These are phyloP conservation scores for Penicillium sp. DNA, from an alignment of 2,329 filamentous ascomycete species.

Conservation along the genomic window DNA sequence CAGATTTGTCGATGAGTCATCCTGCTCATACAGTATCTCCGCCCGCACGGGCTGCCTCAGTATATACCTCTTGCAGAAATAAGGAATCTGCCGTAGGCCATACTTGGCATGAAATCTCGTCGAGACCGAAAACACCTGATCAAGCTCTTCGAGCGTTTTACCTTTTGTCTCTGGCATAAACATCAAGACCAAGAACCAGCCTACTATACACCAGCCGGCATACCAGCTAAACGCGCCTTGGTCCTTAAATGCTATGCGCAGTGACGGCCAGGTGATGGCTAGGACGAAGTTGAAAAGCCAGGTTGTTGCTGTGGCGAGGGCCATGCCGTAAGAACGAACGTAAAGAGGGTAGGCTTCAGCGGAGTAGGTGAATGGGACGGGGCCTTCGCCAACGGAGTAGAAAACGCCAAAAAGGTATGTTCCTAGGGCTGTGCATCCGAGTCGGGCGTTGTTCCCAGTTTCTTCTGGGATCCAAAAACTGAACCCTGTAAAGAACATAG, in stretches of 20 bases:
- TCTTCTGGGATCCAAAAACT: constrained; percentile 56
- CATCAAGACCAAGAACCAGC: constrained; percentile 51
- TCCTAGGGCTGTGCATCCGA: constrained; percentile 49
- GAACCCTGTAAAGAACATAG: constrained; percentile 58
- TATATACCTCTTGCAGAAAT: constrained; percentile 42
- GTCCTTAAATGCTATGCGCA: constrained; percentile 53
- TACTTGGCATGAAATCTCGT: constrained; percentile 50
- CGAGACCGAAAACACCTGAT: constrained; percentile 60
- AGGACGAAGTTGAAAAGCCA: constrained; percentile 64
- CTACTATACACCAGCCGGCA: constrained; percentile 48
- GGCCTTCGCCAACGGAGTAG: constrained; percentile 64
- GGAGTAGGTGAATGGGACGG: constrained; percentile 70
- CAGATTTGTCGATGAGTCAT: constrained; percentile 27
- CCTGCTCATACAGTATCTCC: constrained; percentile 42
- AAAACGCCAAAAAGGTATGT: constrained; percentile 51
- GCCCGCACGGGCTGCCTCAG: constrained; percentile 46
- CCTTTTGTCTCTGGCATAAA: constrained; percentile 49
- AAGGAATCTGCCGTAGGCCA: constrained; percentile 44
- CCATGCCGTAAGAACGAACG: constrained; percentile 66
- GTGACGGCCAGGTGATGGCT: constrained; percentile 58
- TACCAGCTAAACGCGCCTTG: constrained; percentile 61
- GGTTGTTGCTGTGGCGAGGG: constrained; percentile 65
- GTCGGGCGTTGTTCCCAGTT: constrained; percentile 38
- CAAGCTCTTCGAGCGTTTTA: constrained; percentile 53
- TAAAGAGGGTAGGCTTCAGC: constrained; percentile 70